Conservation (phyloP, 495 filamentous ascomycete species). For the Penicillium coffeae region DNA sequence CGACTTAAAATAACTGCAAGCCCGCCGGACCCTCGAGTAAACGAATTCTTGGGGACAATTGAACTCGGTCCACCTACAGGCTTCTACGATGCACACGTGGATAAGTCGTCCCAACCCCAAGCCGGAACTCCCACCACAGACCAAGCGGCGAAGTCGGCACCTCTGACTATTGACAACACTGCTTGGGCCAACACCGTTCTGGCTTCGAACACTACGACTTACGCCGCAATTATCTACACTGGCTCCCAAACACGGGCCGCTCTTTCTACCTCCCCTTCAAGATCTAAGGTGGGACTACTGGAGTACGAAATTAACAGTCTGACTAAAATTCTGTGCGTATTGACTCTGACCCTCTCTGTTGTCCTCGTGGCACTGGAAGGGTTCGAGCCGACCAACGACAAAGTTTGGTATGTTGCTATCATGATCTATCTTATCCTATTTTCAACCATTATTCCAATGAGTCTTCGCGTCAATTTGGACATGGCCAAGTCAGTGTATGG, state of each 20-base stretch:
- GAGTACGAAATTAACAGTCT: conserved; percentile 97
- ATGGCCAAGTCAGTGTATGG: conserved; percentile 97
- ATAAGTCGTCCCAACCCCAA: conserved; percentile 31
- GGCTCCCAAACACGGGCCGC: conserved; percentile 93
- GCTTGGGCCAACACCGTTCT: conserved; percentile 98
- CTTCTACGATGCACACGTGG: conserved; percentile 42
- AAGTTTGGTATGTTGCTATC: conserved; percentile 87
- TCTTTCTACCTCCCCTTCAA: conserved; percentile 83
- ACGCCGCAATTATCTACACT: conserved; percentile 90
- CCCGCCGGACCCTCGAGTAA: conserved; percentile 85
- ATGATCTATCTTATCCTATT: conserved; percentile 97
- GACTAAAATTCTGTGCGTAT: conserved; percentile 91
- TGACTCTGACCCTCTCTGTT: conserved; percentile 83
- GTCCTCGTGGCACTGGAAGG: conserved; percentile 85
- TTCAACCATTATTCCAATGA: conserved; percentile 97
- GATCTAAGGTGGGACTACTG: conserved; percentile 87
- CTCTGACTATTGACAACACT: conserved; percentile 93
- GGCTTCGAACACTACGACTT: conserved; percentile 81
- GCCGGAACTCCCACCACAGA: conserved; percentile 18
- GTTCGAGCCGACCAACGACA: conserved; percentile 61
- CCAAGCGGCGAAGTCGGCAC: conserved; percentile 49
- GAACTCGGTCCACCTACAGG: conserved; percentile 50
- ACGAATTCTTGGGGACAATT: conserved; percentile 86
- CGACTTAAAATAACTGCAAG: conserved; percentile 76
- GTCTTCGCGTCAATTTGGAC: conserved; percentile 91